Conservation (phyloP, 2,329 filamentous ascomycete genomes). For the Exophiala viscosa region DNA sequence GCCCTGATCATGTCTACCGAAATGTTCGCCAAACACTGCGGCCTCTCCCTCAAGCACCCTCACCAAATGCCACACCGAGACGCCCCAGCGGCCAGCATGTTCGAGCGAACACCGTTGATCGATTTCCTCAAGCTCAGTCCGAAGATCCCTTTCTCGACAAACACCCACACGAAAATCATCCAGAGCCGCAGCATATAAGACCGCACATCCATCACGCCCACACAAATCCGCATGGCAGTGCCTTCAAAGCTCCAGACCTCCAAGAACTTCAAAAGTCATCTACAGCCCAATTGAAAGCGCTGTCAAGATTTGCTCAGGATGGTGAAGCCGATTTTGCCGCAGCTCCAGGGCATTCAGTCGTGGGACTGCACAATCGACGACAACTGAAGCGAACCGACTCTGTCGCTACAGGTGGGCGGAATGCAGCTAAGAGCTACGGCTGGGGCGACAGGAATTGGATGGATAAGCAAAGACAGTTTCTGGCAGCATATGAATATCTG, state of each 20-base stretch:
- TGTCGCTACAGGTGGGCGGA: conserved; percentile 45
- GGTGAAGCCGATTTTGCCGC: conserved; percentile 74
- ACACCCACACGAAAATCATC: conserved; percentile 45
- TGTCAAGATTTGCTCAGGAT: conserved; percentile 77
- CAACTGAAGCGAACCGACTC: conserved; percentile 69
- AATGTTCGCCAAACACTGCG: conserved; percentile 73
- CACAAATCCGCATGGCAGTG: conserved; percentile 35
- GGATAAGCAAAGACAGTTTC: conserved; percentile 94
- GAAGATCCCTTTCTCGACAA: conserved; percentile 40
- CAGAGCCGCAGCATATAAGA: conserved; percentile 40
- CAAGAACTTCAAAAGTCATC: conserved; percentile 81
- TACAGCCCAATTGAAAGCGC: conserved; percentile 79
- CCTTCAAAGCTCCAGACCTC: conserved; percentile 67
- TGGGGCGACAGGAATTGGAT: conserved; percentile 94
- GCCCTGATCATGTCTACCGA: conserved; percentile 64
- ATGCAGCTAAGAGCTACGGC: conserved; percentile 55
- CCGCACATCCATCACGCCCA: conserved; percentile 32
- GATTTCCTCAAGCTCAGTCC: conserved; percentile 53
- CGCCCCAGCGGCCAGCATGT: conserved; percentile 38
- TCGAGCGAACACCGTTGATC: conserved; percentile 64
- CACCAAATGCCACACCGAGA: conserved; percentile 43
- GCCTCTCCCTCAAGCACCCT: conserved; percentile 66
- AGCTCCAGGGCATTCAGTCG: conserved; percentile 76
- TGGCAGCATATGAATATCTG: conserved; percentile 96
- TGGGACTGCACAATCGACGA: conserved; percentile 78